Evolutionary conservation across 1,284 basidiomycete species (phyloP).

Genomic region (Flammula alnicola): DNA sequence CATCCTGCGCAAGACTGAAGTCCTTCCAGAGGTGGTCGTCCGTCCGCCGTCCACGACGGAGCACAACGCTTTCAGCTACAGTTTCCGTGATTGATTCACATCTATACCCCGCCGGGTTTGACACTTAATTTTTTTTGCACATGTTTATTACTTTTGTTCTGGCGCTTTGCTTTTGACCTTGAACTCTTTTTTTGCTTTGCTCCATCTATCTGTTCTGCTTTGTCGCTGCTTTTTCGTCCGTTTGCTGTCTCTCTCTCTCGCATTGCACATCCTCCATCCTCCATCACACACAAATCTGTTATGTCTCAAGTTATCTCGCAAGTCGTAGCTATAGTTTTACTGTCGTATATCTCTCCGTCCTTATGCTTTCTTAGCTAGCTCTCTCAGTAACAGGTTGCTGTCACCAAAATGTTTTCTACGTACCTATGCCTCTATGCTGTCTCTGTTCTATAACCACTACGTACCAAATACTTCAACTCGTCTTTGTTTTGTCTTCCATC

Average conservation of each 20-base stretch:
- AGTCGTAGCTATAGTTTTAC: constrained; percentile 14
- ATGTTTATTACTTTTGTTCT: constrained; percentile 24
- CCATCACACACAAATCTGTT: constrained; percentile 9
- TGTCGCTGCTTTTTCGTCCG: constrained; percentile 5
- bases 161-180: constrained; percentile 5
- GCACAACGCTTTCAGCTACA: constrained; percentile 39
- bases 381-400: constrained; percentile 24
- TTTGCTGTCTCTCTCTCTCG: constrained; percentile 9
- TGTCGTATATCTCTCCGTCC: constrained; percentile 12
- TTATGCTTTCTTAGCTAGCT: constrained; percentile 8
- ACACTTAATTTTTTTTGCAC: constrained; percentile 15
- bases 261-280: constrained; percentile 1
- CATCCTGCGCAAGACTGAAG: constrained; percentile 40
- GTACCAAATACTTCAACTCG: not conserved
- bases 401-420: constrained; percentile 19
- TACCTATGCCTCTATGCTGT: constrained; percentile 24
- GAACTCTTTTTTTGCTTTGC: constrained; percentile 13
- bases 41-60: constrained; percentile 43
- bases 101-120: constrained; percentile 10
- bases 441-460: constrained; percentile 17
- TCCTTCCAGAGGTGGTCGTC: constrained; percentile 43
- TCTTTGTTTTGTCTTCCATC: constrained; percentile 1
- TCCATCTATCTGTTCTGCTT: constrained; percentile 1
- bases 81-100: constrained; percentile 39
- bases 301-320: constrained; percentile 14